phyloP scores from a whole-genome alignment of 192 early-diverging fungal genomes.

The Entomortierella parvispora region DNA sequence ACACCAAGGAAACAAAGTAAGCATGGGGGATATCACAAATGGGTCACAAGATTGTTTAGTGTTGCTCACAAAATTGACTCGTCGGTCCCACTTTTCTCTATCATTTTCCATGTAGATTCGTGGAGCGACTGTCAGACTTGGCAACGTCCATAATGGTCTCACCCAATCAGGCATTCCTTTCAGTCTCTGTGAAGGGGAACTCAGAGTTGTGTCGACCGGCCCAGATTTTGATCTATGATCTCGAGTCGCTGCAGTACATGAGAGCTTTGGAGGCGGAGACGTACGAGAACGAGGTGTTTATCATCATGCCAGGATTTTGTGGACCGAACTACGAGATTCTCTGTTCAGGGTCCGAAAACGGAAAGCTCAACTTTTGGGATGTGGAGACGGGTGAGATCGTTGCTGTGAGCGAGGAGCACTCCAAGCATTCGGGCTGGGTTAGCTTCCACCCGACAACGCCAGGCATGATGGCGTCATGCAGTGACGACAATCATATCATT shows the following conservation, averaged over 20 bases:
- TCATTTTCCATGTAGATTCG: neutral
- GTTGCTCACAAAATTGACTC: neutral
- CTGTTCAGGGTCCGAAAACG: conserved; percentile 35
- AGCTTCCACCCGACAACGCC: conserved; percentile 9
- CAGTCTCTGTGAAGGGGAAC: conserved; percentile 11
- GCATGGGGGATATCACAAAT: too few relatives aligned
- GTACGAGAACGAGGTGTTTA: conserved; percentile 15
- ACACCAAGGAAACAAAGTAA: conserved; percentile 22
- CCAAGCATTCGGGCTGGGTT: conserved; percentile 26
- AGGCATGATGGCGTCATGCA: conserved; percentile 35
- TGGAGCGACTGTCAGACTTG: conserved; percentile 12
- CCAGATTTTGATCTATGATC: conserved; percentile 28
- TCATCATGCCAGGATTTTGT: conserved; percentile 28
- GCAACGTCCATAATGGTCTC: conserved; percentile 17
- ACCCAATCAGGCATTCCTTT: conserved; percentile 19
- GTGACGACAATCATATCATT: conserved; percentile 44
- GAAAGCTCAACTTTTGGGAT: conserved; percentile 43
- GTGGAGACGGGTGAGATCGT: conserved; percentile 38
- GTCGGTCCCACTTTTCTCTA: neutral
- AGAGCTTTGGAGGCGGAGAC: conserved; percentile 27
- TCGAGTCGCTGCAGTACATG: conserved; percentile 4
- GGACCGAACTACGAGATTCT: conserved; percentile 34
- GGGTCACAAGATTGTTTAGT: too few relatives aligned
- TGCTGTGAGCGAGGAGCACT: conserved; percentile 30
- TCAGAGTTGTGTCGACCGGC: conserved; percentile 38